Evolutionary conservation across 768 basidiomycete species (phyloP), one percentile per base, ranked within the genome.

Genomic region (Lactarius hatsudake): DNA sequence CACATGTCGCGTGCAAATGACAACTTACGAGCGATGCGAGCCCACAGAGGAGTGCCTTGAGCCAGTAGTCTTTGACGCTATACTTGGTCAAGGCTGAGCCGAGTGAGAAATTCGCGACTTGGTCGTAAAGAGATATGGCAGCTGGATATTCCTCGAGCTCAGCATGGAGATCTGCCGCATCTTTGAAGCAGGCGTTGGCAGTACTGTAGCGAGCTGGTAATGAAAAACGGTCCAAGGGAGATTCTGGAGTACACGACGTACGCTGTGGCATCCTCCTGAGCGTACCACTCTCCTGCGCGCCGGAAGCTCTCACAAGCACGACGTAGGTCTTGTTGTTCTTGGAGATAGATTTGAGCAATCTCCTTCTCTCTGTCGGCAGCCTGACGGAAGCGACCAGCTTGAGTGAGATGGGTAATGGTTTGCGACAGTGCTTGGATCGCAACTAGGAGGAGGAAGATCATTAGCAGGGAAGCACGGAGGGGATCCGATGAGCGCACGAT

Each of bases 361-460:
- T 98, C 92, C 79, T 96, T 98, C 83, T 98, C 94, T 73, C 97
- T 82, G 77, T 99, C 97, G 7, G 96, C 97, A 26, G 97, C 97
- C 77, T 99, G 97, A 61, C 97, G 82, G 82, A 98, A 99, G 64
- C 94, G 87, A 61, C 97, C 97, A 34, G 82, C 82, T 71, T 91
- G 78, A 12, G 92, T 92, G 56, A 97, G 86, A 74, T 93, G 88
- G 23, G 83, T 82, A 68, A 98, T 90, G 7, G 95, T 94, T 73
- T 93, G 88, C 8, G 86, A 83, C 58, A 98, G 79, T 26, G 96
- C 91, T 73, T 91, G 87, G 42, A 98, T 84, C 56, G 97, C 96
- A 76, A 95, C 97, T 97, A 74, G 32, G 36, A 54, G 17, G 32
- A 32, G 32, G 32, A 32, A 32, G 28, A 51, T 28, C 20, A 9